A percentile compares a stretch with the other conserved stretches of the same genome.
Conservation (phyloP, 2,329 filamentous ascomycete species). For the Mollisia scopiformis region DNA sequence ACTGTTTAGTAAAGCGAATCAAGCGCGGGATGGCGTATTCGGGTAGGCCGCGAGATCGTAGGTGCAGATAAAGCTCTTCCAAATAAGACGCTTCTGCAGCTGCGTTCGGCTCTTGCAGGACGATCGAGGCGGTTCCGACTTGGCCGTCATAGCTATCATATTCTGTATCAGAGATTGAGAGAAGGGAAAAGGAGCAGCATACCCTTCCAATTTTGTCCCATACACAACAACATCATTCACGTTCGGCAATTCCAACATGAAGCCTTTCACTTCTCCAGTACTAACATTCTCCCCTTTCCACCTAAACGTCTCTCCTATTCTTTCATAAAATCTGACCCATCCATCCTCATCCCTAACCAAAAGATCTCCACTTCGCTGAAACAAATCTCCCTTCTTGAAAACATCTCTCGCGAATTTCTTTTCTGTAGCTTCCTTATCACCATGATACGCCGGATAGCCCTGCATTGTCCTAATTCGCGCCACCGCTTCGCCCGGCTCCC, state of each 20-base stretch:
- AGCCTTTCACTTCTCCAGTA: conserved; percentile 47
- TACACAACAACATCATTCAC: conserved; percentile 48
- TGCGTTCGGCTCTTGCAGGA: conserved; percentile 37
- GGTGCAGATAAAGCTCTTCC: conserved; percentile 38
- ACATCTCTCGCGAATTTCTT: conserved; percentile 47
- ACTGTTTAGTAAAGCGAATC: conserved; percentile 48
- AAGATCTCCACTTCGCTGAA: conserved; percentile 48
- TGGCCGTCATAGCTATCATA: conserved; percentile 49
- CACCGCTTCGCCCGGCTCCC: conserved; percentile 48
- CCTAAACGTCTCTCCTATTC: conserved; percentile 55
- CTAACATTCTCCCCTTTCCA: conserved; percentile 55
- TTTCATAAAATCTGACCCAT: conserved; percentile 50
- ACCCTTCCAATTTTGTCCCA: conserved; percentile 45
- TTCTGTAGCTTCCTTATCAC: conserved; percentile 45
- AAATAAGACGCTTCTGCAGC: conserved; percentile 37
- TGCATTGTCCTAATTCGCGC: conserved; percentile 43
- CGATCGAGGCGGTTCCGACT: conserved; percentile 49
- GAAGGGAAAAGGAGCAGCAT: conserved; percentile 15
- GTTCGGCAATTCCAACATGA: conserved; percentile 43
- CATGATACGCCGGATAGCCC: conserved; percentile 44
- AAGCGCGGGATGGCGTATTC: conserved; percentile 49
- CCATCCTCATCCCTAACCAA: conserved; percentile 43
- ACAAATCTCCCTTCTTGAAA: conserved; percentile 48
- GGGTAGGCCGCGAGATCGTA: conserved; percentile 48
- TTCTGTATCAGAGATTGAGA: not conserved